A percentile compares a stretch with the other conserved stretches of the same genome.
These are phyloP conservation scores for Dalbergia oliveri DNA, from an alignment of 306 rosid genomes.

Conservation along the genomic window DNA sequence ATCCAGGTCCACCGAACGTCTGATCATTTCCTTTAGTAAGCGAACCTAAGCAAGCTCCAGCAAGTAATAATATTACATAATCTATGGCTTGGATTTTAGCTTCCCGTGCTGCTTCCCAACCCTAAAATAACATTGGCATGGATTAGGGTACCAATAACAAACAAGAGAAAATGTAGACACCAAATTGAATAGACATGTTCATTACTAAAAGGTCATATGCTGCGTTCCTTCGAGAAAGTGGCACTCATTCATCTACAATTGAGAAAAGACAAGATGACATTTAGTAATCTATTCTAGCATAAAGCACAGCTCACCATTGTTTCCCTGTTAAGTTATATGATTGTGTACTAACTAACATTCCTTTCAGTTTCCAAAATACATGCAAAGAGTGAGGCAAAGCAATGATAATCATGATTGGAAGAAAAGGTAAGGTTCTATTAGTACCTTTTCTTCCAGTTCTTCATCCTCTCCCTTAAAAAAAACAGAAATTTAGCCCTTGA, in stretches of 20 bases:
- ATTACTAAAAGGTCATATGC: slow-evolving; percentile 7
- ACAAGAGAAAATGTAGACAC: background rate
- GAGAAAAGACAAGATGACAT: background rate
- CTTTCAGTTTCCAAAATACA: slow-evolving; percentile 18
- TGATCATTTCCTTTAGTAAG: slow-evolving; percentile 71
- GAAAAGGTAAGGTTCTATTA: background rate
- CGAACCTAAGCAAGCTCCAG: slow-evolving; percentile 97
- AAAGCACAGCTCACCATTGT: background rate
- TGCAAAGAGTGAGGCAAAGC: background rate
- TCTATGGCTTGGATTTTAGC: slow-evolving; percentile 85
- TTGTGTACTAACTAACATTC: background rate
- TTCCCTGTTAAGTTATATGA: slow-evolving; percentile 14
- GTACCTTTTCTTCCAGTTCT: background rate
- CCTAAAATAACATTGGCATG: slow-evolving; percentile 56
- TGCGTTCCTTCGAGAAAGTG: background rate
- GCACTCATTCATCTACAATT: background rate
- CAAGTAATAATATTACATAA: slow-evolving; percentile 89
- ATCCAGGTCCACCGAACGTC: slow-evolving; percentile 78
- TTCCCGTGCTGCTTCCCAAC: slow-evolving; percentile 89
- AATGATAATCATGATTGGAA: slow-evolving; percentile 16
- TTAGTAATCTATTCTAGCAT: background rate
- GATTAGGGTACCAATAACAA: slow-evolving; percentile 40
- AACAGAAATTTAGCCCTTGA: background rate
- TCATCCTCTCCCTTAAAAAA: background rate
- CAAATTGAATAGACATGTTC: slow-evolving; percentile 15